Base-by-base conservation (phyloP, 2,329 filamentous ascomycete genomes). In the Penicillium sp. region DNA sequence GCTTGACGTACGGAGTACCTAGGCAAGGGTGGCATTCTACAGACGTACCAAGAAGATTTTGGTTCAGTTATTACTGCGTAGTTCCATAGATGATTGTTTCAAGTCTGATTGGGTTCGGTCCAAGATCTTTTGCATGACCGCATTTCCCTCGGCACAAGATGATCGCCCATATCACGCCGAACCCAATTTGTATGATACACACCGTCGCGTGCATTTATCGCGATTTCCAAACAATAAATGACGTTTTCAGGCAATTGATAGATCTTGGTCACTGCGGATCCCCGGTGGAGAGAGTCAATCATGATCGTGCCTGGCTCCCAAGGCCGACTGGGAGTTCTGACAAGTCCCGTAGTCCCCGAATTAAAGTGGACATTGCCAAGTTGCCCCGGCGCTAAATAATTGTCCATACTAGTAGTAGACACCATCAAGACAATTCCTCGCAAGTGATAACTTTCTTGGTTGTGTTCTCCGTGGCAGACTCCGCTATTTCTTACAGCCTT, bases 221-320 rank as follows among this genome's bases (percentile, higher is more conserved):
- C 40, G 44, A 46, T 46, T 36, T 46, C 36, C 44, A 16, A 30
- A 25, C 33, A 9, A n/a, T n/a, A 47, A 22, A 46, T 41, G 38
- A 18, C 19, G 14, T 49, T 25, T 34, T 44, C 9, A 16, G 40
- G 27, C 42, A 30, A 30, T 31, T 2, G 37, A 30, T 3, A 25
- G 3, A 28, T 49, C n/a, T n/a, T n/a, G n/a, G 22, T 28, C 33
- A 14, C 9, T 46, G 41, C 47, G 41, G 47, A 50, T 46, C 41
- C 41, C 35, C 13, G 38, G 40, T 37, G 46, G 46, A 38, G 40
- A 33, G 33, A 37, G 39, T 10, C 40, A 40, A 49, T 49, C 46
- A 37, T 25, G 16, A 18, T 14, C 31, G 34, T 46, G 42, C 33
- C 42, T 31, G 35, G 22, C 7, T 11, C 35, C 35, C 37, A 46